phyloP scores from a whole-genome alignment of 2,329 filamentous ascomycete genomes.

The Hymenoscyphus albidus region DNA sequence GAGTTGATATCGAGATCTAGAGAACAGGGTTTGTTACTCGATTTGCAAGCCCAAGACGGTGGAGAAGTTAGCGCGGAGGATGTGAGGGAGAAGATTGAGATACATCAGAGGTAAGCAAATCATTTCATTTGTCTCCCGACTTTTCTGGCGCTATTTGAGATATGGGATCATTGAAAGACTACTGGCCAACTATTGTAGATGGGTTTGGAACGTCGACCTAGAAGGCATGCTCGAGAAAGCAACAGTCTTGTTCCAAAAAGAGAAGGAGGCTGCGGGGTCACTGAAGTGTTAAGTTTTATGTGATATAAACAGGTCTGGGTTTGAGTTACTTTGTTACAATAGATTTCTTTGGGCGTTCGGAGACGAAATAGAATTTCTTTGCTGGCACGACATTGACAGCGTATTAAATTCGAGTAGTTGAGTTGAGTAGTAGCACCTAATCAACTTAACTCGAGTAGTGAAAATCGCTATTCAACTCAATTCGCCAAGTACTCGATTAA shows the following conservation, averaged over 20 bases:
- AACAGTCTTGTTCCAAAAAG: constrained; percentile 3
- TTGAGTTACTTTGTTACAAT: too few species aligned
- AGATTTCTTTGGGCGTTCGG: not conserved
- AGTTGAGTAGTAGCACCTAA: too few species aligned
- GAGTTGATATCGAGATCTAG: constrained; percentile 39
- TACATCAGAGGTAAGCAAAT: constrained; percentile 8
- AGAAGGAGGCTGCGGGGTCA: constrained; percentile 2
- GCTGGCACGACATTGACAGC: too few species aligned
- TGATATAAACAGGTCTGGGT: too few species aligned
- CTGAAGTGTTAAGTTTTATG: not conserved
- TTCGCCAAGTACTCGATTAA: too few species aligned
- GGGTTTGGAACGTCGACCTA: constrained; percentile 24
- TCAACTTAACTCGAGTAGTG: too few species aligned
- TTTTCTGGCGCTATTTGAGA: not conserved
- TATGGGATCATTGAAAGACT: too few species aligned
- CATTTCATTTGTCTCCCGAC: not conserved
- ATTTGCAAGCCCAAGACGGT: constrained; percentile 13
- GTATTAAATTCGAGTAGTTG: too few species aligned
- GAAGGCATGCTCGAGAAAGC: constrained; percentile 15
- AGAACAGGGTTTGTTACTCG: constrained; percentile 33
- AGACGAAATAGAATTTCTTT: too few species aligned
- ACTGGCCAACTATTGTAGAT: not conserved
- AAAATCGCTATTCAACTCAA: too few species aligned
- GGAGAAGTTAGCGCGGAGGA: constrained; percentile 8
- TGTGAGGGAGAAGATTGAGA: constrained; percentile 8